Evolutionary conservation across 169 alveolate genomes (phyloP).

Genomic region (Babesia bovis): DNA sequence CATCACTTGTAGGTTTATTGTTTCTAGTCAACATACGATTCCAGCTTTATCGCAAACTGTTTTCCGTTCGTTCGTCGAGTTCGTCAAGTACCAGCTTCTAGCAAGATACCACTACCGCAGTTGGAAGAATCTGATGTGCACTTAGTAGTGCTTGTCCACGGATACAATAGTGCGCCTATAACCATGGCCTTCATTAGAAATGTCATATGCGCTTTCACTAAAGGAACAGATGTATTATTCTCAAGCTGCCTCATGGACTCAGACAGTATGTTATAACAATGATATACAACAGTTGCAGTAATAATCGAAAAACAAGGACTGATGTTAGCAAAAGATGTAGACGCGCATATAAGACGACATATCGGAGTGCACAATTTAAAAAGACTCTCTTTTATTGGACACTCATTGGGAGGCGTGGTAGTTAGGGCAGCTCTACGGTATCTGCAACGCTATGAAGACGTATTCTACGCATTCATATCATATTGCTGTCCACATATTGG

Average conservation of each 20-base stretch:
- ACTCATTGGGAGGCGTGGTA: slow-evolving; percentile 45
- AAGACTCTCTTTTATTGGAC: slow-evolving; percentile 14
- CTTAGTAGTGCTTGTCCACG: slow-evolving; percentile 40
- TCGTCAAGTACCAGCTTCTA: neutral
- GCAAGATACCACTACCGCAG: neutral
- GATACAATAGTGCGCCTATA: slow-evolving; percentile 23
- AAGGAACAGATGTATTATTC: neutral
- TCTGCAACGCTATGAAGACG: slow-evolving; percentile 1
- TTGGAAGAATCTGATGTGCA: neutral
- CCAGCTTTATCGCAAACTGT: slow-evolving; percentile 32
- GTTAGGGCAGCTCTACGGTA: slow-evolving; percentile 34
- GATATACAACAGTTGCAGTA: neutral
- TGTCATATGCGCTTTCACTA: slow-evolving; percentile 3
- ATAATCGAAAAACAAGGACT: slow-evolving; percentile 3
- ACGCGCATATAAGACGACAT: slow-evolving; percentile 7
- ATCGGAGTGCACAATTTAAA: neutral
- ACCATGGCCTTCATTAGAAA: slow-evolving; percentile 9
- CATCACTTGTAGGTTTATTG: slow-evolving; percentile 25
- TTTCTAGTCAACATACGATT: neutral
- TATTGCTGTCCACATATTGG: slow-evolving; percentile 33
- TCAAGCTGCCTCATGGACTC: slow-evolving; percentile 9
- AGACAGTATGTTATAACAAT: neutral
- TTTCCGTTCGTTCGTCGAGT: slow-evolving; percentile 9
- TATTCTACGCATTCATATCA: slow-evolving; percentile 15
- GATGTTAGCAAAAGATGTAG: slow-evolving; percentile 20